These are phyloP conservation scores for Stagonosporopsis vannaccii DNA, from an alignment of 2,329 filamentous ascomycete genomes.

Conservation along the genomic window DNA sequence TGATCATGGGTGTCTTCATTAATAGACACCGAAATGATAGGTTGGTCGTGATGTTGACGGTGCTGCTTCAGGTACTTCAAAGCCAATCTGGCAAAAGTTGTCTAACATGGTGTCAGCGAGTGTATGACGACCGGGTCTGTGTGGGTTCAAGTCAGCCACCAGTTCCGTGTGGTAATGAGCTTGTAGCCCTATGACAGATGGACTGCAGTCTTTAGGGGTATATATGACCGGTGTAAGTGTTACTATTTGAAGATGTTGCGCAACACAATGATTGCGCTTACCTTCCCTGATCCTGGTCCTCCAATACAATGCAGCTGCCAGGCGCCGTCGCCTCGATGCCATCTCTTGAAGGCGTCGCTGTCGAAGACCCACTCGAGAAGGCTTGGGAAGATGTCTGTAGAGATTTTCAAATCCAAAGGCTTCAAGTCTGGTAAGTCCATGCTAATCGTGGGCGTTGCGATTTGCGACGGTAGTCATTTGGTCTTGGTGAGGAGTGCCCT, in stretches of 20 bases:
- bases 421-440: constrained; percentile 8
- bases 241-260: background rate
- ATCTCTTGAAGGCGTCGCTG: constrained; percentile 14
- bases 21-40: constrained; percentile 7
- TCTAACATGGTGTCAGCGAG: constrained; percentile 1
- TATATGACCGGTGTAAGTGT: background rate
- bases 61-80: background rate
- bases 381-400: constrained; percentile 23
- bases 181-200: too few relatives aligned
- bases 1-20: constrained; percentile 3
- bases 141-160: too few relatives aligned
- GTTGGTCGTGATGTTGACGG: background rate
- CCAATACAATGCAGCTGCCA: constrained; percentile 33
- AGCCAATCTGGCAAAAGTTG: constrained; percentile 9
- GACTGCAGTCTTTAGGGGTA: background rate
- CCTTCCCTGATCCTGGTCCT: constrained; percentile 30
- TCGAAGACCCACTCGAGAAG: constrained; percentile 27
- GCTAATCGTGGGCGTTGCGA: too few relatives aligned
- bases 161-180: too few relatives aligned
- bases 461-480: too few relatives aligned
- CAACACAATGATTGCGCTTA: background rate
- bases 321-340: constrained; percentile 6
- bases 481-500: too few relatives aligned
- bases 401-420: background rate
- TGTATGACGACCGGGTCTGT: too few relatives aligned